Conservation (phyloP, 2,329 filamentous ascomycete species). For the Sphaerulina musiva region DNA sequence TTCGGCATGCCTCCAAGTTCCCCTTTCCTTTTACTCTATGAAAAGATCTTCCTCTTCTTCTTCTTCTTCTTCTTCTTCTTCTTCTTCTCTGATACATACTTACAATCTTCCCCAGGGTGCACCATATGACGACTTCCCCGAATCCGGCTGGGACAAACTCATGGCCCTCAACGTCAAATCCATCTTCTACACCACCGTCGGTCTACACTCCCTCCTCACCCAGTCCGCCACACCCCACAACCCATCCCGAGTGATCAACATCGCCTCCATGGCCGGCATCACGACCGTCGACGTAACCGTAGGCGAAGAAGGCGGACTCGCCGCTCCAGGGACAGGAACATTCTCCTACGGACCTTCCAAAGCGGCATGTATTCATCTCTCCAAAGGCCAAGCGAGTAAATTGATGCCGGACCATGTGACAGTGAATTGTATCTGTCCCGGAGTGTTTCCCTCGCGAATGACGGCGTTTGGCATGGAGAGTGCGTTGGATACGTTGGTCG, state of each 20-base stretch:
- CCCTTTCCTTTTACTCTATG: not conserved
- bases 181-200: conserved; percentile 44
- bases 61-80: too few species aligned
- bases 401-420: conserved; percentile 48
- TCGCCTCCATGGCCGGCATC: conserved; percentile 41
- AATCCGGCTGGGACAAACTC: conserved; percentile 52
- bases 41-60: too few species aligned
- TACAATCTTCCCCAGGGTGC: conserved; percentile 36
- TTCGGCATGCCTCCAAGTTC: too few species aligned
- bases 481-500: conserved; percentile 44
- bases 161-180: conserved; percentile 37
- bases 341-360: conserved; percentile 46
- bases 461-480: conserved; percentile 45
- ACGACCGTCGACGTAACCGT: conserved; percentile 43
- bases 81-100: too few species aligned
- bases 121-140: conserved; percentile 53
- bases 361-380: conserved; percentile 50
- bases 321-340: conserved; percentile 39
- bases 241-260: conserved; percentile 43
- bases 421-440: conserved; percentile 52
- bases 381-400: conserved; percentile 48
- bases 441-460: conserved; percentile 52
- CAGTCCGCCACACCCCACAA: conserved; percentile 38
- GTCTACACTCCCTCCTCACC: conserved; percentile 40
- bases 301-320: conserved; percentile 45